These are phyloP conservation scores for Pseudohalonectria lignicola DNA, from an alignment of 2,329 filamentous ascomycete species.

Conservation along the genomic window DNA sequence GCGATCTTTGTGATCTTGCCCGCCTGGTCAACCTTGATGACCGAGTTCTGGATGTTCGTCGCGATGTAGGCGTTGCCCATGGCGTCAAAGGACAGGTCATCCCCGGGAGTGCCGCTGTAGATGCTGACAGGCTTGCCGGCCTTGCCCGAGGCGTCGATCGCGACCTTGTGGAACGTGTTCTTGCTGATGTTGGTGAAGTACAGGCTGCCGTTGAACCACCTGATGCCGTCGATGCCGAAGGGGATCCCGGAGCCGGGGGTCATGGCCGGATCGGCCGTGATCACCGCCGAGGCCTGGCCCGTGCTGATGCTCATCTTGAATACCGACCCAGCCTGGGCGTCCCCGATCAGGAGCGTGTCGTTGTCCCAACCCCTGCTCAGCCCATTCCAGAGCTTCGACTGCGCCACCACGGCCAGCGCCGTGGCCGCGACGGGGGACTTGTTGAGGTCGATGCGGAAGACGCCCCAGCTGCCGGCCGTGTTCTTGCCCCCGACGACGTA, in stretches of 20 bases:
- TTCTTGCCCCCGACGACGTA: constrained; percentile 14
- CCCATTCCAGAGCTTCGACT: constrained; percentile 19
- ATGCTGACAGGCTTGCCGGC: constrained; percentile 14
- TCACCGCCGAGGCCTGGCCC: constrained; percentile 12
- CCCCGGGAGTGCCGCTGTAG: constrained; percentile 20
- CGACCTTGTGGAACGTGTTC: constrained; percentile 21
- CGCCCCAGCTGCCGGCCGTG: constrained; percentile 13
- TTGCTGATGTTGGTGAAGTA: constrained; percentile 24
- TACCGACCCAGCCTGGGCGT: constrained; percentile 17
- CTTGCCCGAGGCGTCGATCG: constrained; percentile 16
- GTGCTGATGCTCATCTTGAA: constrained; percentile 15
- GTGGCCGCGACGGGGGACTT: constrained; percentile 8
- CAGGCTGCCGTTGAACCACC: constrained; percentile 15
- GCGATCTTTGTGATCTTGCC: constrained; percentile 15
- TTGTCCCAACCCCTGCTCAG: constrained; percentile 16
- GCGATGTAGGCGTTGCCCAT: constrained; percentile 19
- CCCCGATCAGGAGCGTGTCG: constrained; percentile 17
- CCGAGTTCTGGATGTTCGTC: constrained; percentile 16
- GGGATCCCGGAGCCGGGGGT: constrained; percentile 16
- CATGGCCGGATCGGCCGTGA: constrained; percentile 19
- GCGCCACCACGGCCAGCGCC: constrained; percentile 14
- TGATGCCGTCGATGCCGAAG: constrained; percentile 21
- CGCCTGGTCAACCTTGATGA: constrained; percentile 18
- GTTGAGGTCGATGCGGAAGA: constrained; percentile 20
- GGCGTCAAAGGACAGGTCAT: constrained; percentile 19